Conservation (phyloP, 805 yeast species). For the Starmerella davenportii region DNA sequence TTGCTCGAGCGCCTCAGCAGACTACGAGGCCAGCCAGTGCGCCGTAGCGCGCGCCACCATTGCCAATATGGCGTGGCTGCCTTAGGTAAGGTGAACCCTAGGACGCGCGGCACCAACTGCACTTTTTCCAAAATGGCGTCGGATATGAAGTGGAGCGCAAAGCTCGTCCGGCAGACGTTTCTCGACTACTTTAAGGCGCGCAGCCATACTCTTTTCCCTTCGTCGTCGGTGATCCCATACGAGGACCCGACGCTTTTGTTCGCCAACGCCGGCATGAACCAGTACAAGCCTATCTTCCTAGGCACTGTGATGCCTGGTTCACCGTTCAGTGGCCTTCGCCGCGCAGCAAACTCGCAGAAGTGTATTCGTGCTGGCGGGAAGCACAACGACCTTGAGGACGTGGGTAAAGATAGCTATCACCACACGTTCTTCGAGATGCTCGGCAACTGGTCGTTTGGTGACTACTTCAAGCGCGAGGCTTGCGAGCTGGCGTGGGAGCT, state of each 20-base stretch:
- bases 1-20: too few species aligned
- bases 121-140: not conserved
- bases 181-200: conserved; percentile 53
- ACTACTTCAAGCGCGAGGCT: conserved; percentile 92
- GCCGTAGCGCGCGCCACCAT: too few species aligned
- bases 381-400: conserved; percentile 91
- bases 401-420: conserved; percentile 93
- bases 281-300: conserved; percentile 89
- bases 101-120: too few species aligned
- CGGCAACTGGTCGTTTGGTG: conserved; percentile 99
- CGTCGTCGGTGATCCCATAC: conserved; percentile 90
- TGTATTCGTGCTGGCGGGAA: conserved; percentile 99
- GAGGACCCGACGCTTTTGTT: conserved; percentile 94
- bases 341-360: conserved; percentile 92
- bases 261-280: conserved; percentile 99
- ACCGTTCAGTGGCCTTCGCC: conserved; percentile 62
- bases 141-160: conserved; percentile 18
- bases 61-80: too few species aligned
- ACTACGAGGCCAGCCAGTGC: too few species aligned
- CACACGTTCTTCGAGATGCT: conserved; percentile 98
- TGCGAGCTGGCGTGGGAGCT: conserved; percentile 79
- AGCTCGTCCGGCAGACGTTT: conserved; percentile 62
- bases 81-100: too few species aligned
- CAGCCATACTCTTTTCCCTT: conserved; percentile 68
- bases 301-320: conserved; percentile 95